Evolutionary conservation across 1,284 basidiomycete species (phyloP).

Genomic region (Trichosporon faecale): DNA sequence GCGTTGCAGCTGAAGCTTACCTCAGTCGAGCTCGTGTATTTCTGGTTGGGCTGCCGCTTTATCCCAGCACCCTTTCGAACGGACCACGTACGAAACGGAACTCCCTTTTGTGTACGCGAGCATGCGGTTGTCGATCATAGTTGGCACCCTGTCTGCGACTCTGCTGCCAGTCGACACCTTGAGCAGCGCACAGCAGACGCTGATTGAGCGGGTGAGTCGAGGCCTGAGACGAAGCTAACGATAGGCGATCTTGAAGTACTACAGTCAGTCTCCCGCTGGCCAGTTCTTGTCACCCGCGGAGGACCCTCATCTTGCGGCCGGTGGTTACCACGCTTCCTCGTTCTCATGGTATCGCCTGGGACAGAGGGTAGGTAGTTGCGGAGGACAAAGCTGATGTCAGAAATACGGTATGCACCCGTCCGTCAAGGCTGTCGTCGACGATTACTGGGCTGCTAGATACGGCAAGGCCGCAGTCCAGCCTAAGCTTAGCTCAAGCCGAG

Average conservation of each 20-base stretch:
- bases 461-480: not conserved
- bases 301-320: not conserved
- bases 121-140: not conserved
- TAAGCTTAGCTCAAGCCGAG: not conserved
- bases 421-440: not conserved
- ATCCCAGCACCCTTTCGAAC: not conserved
- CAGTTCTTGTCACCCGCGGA: not conserved
- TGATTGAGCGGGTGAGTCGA: not conserved
- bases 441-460: not conserved
- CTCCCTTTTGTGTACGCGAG: not conserved
- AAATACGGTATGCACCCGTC: constrained; percentile 2
- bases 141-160: not conserved
- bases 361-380: not conserved
- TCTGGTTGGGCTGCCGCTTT: not conserved
- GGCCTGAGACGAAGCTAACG: not conserved
- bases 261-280: not conserved
- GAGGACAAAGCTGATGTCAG: not conserved
- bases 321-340: not conserved
- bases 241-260: not conserved
- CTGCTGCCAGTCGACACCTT: not conserved
- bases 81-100: not conserved
- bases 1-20: not conserved
- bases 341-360: not conserved
- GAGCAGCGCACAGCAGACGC: not conserved
- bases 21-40: not conserved